Evolutionary conservation across 225 moss, liverwort and hornwort species (phyloP).

Genomic region (Thuidium tamariscinum): DNA sequence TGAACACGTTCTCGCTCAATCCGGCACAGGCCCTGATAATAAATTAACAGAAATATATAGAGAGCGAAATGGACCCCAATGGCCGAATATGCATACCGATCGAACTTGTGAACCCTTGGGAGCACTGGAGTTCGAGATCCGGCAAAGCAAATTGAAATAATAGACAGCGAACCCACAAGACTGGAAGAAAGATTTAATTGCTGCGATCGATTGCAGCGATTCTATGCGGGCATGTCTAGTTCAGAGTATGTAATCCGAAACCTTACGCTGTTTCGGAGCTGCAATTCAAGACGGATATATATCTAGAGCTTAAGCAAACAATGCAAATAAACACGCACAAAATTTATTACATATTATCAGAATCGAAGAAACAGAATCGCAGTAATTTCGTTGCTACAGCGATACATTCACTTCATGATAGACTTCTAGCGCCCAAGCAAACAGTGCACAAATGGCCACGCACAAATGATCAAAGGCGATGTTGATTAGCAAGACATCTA

Average conservation of each 20-base stretch:
- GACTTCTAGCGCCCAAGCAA: too few relatives aligned
- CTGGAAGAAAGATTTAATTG: too few relatives aligned
- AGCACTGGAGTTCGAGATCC: not conserved
- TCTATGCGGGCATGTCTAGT: not conserved
- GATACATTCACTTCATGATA: too few relatives aligned
- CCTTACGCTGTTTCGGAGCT: not conserved
- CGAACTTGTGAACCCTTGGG: not conserved
- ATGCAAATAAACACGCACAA: not conserved
- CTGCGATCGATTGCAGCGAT: not conserved
- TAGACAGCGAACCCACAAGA: too few relatives aligned
- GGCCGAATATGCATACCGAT: not conserved
- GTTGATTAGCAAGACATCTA: too few relatives aligned
- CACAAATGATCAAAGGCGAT: not conserved
- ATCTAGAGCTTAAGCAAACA: not conserved
- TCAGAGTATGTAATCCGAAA: too few relatives aligned
- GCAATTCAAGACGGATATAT: not conserved
- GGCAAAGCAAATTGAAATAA: not conserved
- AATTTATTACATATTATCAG: too few relatives aligned
- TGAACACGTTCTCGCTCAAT: not conserved
- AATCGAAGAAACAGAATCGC: not conserved
- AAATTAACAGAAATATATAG: too few relatives aligned
- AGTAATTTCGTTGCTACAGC: too few relatives aligned
- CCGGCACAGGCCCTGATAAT: too few relatives aligned
- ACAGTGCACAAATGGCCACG: not conserved
- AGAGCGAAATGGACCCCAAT: too few relatives aligned